Conservation (phyloP, 2,329 filamentous ascomycete species). For the Sporothrix brasiliensis region DNA sequence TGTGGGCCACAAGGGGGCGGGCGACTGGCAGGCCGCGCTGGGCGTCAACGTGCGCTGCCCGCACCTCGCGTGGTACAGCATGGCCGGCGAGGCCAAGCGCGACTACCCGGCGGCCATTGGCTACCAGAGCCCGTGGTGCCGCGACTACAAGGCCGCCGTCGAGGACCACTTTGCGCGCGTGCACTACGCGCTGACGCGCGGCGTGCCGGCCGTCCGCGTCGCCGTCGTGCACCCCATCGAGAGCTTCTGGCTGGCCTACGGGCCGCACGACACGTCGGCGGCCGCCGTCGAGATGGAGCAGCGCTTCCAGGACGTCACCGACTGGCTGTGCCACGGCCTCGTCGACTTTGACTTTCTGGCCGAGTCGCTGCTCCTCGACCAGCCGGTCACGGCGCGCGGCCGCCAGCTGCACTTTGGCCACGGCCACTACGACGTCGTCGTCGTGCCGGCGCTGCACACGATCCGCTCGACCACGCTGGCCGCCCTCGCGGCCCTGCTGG, state of each 20-base stretch:
- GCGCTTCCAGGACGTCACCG: background rate
- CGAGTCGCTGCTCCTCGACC: constrained; percentile 2
- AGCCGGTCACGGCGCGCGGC: background rate
- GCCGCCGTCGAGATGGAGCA: background rate
- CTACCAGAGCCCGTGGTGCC: constrained; percentile 21
- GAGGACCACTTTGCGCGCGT: constrained; percentile 13
- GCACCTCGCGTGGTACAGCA: constrained; percentile 11
- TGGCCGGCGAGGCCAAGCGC: constrained; percentile 19
- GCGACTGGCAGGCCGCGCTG: constrained; percentile 13
- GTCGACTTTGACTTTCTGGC: constrained; percentile 9
- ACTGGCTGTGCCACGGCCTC: constrained; percentile 21
- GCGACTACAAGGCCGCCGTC: constrained; percentile 8
- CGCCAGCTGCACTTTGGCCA: constrained; percentile 4
- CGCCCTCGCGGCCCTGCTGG: background rate
- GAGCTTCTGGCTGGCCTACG: constrained; percentile 9
- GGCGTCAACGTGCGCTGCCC: constrained; percentile 14
- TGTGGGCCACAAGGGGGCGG: background rate
- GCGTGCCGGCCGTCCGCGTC: background rate
- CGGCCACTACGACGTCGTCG: constrained; percentile 5
- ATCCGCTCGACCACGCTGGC: background rate
- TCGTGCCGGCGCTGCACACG: background rate
- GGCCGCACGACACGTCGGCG: constrained; percentile 6
- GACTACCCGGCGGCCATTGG: constrained; percentile 15
- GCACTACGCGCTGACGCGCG: background rate
- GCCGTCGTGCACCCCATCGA: constrained; percentile 1